Evolutionary conservation across 1,139 yeast genomes (phyloP).

Genomic region (Arxiozyma heterogenica): DNA sequence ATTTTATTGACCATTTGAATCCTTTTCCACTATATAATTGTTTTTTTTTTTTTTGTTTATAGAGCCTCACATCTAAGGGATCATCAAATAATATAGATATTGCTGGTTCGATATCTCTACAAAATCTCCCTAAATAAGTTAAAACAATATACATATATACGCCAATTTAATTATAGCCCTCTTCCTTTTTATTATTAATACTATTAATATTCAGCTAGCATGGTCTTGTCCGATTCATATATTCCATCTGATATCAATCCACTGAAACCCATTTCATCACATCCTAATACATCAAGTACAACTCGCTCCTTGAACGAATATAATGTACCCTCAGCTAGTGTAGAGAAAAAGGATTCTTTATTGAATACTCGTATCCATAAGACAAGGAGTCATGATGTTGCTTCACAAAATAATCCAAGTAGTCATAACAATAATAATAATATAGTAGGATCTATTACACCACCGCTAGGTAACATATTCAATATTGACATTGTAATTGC

Average conservation of each 20-base stretch:
- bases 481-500: conserved; percentile 30
- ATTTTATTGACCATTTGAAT: not conserved
- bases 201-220: not conserved
- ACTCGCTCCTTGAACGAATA: conserved; percentile 1
- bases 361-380: not conserved
- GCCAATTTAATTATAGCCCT: no score
- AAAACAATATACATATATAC: not conserved
- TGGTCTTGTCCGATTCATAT: not conserved
- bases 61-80: not conserved
- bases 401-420: not conserved
- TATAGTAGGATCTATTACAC: not conserved
- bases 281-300: not conserved
- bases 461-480: conserved; percentile 8
- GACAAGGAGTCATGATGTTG: not conserved
- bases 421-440: not conserved
- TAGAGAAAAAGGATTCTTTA: not conserved
- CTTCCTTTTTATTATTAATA: not conserved
- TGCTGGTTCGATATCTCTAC: not conserved
- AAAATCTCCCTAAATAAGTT: not conserved
- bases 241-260: not conserved
- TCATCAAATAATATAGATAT: not conserved
- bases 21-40: not conserved
- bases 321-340: not conserved
- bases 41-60: not conserved
- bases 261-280: not conserved